These are phyloP conservation scores for Fagus crenata DNA, from an alignment of 306 rosid species.

Conservation along the genomic window DNA sequence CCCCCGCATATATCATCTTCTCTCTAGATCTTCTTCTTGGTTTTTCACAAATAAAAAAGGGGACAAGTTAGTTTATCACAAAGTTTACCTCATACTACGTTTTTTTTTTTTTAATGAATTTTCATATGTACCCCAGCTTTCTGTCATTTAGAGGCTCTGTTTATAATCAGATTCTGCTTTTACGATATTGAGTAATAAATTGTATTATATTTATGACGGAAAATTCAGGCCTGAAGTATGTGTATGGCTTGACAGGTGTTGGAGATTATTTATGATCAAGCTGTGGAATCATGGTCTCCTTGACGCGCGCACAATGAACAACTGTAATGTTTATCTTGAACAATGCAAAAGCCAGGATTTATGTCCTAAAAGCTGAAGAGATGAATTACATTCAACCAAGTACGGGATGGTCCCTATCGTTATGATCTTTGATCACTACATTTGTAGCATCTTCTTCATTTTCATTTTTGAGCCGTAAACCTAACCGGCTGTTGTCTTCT, in stretches of 20 bases:
- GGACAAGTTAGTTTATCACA: too few relatives aligned
- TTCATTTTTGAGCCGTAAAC: neutral
- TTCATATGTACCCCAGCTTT: too few relatives aligned
- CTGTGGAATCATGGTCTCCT: constrained; percentile 70
- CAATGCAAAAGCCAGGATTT: constrained; percentile 40
- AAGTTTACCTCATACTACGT: too few relatives aligned
- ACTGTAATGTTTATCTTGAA: constrained; percentile 54
- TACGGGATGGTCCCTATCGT: neutral
- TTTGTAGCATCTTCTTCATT: neutral
- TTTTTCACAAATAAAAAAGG: too few relatives aligned
- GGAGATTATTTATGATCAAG: constrained; percentile 74
- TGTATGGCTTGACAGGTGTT: constrained; percentile 53
- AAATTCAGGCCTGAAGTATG: neutral
- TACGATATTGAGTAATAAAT: neutral
- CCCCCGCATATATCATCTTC: too few relatives aligned
- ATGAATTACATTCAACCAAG: neutral
- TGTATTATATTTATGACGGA: neutral
- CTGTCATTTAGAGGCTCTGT: neutral
- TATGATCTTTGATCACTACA: neutral
- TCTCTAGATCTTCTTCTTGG: too few relatives aligned
- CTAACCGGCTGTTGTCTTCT: neutral
- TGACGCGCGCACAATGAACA: constrained; percentile 47
- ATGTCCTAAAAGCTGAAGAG: constrained; percentile 37
- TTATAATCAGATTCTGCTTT: neutral
- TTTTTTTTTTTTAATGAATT: too few relatives aligned